Conservation (phyloP, 2,329 filamentous ascomycete species). For the Nothopassalora personata region DNA sequence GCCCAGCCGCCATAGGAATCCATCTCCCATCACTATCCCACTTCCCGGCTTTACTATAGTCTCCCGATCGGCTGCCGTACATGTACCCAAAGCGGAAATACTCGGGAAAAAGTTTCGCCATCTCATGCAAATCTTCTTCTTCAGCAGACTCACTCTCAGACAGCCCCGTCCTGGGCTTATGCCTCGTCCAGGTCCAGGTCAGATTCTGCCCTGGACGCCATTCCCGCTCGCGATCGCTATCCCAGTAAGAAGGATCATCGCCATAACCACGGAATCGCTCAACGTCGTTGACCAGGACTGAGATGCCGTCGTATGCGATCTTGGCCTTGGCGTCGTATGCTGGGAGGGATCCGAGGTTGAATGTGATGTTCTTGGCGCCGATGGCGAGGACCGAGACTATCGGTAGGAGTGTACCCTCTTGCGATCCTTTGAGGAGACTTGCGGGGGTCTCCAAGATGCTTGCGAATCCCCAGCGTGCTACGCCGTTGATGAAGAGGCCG, state of each 20-base stretch:
- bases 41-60: conserved; percentile 70
- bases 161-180: conserved; percentile 12
- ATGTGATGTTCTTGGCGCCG: conserved; percentile 57
- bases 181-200: conserved; percentile 33
- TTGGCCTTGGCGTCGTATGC: conserved; percentile 37
- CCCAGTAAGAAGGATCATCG: conserved; percentile 50
- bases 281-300: conserved; percentile 78
- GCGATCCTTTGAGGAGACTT: conserved; percentile 56
- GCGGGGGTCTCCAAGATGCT: conserved; percentile 76
- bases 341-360: conserved; percentile 48
- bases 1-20: conserved; percentile 59
- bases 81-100: conserved; percentile 76
- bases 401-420: conserved; percentile 57
- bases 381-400: conserved; percentile 39
- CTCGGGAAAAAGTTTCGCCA: conserved; percentile 47
- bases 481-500: conserved; percentile 88
- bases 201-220: conserved; percentile 20
- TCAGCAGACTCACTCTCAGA: conserved; percentile 1
- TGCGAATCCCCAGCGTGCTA: conserved; percentile 91
- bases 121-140: conserved; percentile 29
- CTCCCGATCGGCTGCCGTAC: conserved; percentile 57
- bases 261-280: conserved; percentile 68
- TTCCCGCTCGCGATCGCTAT: conserved; percentile 25
- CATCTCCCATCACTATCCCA: conserved; percentile 63
- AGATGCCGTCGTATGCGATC: conserved; percentile 63